A percentile compares a stretch with the other conserved stretches of the same genome.
Evolutionary conservation across 805 yeast genomes (phyloP).

Genomic region (Komagataella mondaviorum): DNA sequence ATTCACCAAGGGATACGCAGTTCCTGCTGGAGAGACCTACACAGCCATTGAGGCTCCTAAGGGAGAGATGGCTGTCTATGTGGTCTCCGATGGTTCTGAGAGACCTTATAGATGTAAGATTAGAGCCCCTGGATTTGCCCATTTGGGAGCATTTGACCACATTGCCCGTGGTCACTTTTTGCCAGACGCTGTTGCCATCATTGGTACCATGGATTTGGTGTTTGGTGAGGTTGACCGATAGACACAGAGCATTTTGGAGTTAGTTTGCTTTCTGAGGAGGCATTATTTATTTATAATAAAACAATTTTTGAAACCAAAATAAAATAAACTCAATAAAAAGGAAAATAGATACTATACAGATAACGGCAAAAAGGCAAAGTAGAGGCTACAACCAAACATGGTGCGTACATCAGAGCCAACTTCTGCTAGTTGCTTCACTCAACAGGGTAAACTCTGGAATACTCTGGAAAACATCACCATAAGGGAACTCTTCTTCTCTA

Average conservation of each 20-base stretch:
- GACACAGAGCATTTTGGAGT: background rate
- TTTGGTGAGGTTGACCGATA: conserved; percentile 91
- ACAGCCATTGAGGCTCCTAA: conserved; percentile 90
- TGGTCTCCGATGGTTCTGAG: conserved; percentile 81
- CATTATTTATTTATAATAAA: background rate
- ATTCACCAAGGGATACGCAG: conserved; percentile 80
- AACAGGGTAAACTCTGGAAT: background rate
- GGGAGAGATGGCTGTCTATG: conserved; percentile 89
- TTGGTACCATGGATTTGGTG: conserved; percentile 92
- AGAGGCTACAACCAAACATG: background rate
- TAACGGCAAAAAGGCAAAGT: background rate
- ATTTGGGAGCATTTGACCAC: conserved; percentile 79
- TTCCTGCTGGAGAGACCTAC: conserved; percentile 85
- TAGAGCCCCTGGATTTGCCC: conserved; percentile 92
- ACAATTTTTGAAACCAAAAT: background rate
- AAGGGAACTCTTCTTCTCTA: background rate
- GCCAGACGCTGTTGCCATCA: conserved; percentile 88
- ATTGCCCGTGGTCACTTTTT: conserved; percentile 75
- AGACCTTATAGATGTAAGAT: conserved; percentile 88
- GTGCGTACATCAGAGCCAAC: background rate
- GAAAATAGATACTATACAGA: background rate
- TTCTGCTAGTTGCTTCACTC: background rate
- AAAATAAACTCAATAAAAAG: background rate
- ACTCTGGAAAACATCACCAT: background rate
- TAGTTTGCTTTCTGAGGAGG: background rate